These are phyloP conservation scores for Colletotrichum scovillei DNA, from an alignment of 2,329 filamentous ascomycete species.

Conservation along the genomic window DNA sequence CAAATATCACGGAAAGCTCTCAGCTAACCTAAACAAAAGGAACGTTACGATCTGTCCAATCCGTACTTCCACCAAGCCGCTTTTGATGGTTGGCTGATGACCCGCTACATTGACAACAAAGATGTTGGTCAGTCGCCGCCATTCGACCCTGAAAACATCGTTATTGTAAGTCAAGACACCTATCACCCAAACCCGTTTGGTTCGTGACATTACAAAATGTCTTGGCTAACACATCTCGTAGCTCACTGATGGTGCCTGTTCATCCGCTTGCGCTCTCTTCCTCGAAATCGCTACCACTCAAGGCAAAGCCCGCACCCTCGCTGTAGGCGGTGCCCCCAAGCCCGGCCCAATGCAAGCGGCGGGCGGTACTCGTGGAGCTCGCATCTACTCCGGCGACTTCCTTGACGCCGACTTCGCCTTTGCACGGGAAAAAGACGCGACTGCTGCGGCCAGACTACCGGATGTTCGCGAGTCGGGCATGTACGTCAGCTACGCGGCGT, in stretches of 20 bases:
- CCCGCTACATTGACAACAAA: neutral
- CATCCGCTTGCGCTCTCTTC: slow-evolving; percentile 70
- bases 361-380: slow-evolving; percentile 66
- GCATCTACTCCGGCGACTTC: slow-evolving; percentile 45
- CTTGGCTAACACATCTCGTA: neutral
- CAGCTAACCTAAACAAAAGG: neutral
- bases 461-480: slow-evolving; percentile 3
- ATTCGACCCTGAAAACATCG: slow-evolving; percentile 2
- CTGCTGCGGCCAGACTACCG: neutral
- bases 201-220: too few species aligned
- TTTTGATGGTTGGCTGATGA: slow-evolving; percentile 21
- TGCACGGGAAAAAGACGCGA: neutral
- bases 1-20: neutral
- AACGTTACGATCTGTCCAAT: slow-evolving; percentile 21
- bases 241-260: slow-evolving; percentile 67
- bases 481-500: slow-evolving; percentile 15
- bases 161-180: slow-evolving; percentile 12
- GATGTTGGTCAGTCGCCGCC: neutral
- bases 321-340: slow-evolving; percentile 67
- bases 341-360: slow-evolving; percentile 64
- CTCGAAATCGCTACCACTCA: slow-evolving; percentile 64
- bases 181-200: neutral
- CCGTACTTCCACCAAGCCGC: slow-evolving; percentile 8
- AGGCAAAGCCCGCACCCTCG: slow-evolving; percentile 66
- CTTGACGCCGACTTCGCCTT: slow-evolving; percentile 24